Conservation (phyloP, 2,329 filamentous ascomycete species). For the Metarhizium sp. region DNA sequence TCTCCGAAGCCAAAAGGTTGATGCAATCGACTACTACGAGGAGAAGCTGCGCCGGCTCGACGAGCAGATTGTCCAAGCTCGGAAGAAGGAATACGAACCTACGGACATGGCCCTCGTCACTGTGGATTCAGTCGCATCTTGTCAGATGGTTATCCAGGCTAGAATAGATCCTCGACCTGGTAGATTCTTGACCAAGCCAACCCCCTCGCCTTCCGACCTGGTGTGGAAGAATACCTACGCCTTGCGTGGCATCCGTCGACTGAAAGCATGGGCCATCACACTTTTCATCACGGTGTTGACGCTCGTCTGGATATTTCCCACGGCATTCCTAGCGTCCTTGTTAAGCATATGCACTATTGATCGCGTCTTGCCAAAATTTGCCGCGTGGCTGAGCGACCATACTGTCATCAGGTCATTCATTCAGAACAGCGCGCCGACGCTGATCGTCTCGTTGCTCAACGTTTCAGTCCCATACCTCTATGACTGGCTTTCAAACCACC, state of each 20-base stretch:
- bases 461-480: constrained; percentile 89
- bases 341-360: constrained; percentile 74
- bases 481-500: constrained; percentile 80
- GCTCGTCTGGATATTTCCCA: constrained; percentile 77
- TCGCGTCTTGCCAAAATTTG: constrained; percentile 62
- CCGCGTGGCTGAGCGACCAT: constrained; percentile 56
- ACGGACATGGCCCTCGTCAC: constrained; percentile 90
- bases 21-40: constrained; percentile 92
- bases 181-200: constrained; percentile 73
- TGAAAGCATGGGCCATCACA: constrained; percentile 77
- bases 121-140: constrained; percentile 88
- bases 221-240: constrained; percentile 92
- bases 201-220: constrained; percentile 85
- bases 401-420: constrained; percentile 66
- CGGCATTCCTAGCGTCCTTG: constrained; percentile 69
- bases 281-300: constrained; percentile 73
- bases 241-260: constrained; percentile 60
- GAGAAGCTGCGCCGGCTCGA: constrained; percentile 74
- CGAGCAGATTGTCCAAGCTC: constrained; percentile 58
- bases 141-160: constrained; percentile 93
- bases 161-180: constrained; percentile 85
- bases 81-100: constrained; percentile 66
- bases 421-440: constrained; percentile 78
- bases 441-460: constrained; percentile 79
- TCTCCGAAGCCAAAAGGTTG: constrained; percentile 62